A percentile compares a stretch with the other conserved stretches of the same genome.
These are phyloP conservation scores for Leccinum longicurvipes DNA, from an alignment of 768 basidiomycete species.

Conservation along the genomic window DNA sequence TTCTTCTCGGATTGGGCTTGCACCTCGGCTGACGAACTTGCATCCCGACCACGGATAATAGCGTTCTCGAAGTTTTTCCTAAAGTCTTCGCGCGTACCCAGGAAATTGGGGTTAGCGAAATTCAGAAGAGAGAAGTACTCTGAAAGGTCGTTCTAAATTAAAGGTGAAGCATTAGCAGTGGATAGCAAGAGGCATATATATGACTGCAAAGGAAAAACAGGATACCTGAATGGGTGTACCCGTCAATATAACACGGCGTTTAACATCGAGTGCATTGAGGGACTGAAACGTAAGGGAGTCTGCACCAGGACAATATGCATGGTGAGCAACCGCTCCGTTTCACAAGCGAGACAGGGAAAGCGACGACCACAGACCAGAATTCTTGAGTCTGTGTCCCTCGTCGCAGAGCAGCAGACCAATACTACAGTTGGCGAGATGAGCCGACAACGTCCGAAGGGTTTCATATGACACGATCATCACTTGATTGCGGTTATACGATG, in stretches of 20 bases:
- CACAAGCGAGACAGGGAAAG: not conserved
- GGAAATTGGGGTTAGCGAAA: conserved; percentile 89
- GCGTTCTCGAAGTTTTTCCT: conserved; percentile 92
- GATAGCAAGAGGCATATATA: conserved; percentile 3
- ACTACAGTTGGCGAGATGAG: conserved; percentile 70
- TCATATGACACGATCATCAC: conserved; percentile 99
- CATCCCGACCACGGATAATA: conserved; percentile 88
- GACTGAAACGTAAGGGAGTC: conserved; percentile 88
- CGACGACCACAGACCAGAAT: conserved; percentile 62
- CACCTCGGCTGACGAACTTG: conserved; percentile 73
- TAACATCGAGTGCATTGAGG: conserved; percentile 77
- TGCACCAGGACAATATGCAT: conserved; percentile 25
- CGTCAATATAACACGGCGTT: conserved; percentile 88
- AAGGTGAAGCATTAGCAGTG: not conserved
- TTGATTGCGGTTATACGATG: conserved; percentile 26
- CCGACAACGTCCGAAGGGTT: conserved; percentile 78
- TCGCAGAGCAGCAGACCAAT: conserved; percentile 95
- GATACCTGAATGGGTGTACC: conserved; percentile 88
- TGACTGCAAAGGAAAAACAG: not conserved
- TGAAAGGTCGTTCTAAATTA: conserved; percentile 79
- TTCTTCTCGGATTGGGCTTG: conserved; percentile 86
- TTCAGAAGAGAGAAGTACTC: conserved; percentile 93
- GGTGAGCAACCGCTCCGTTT: conserved; percentile 1
- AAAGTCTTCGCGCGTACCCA: conserved; percentile 87
- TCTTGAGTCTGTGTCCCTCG: conserved; percentile 96